Conservation (phyloP, 305 asterid genomes). For the Fraxinus xanthoxyloides region DNA sequence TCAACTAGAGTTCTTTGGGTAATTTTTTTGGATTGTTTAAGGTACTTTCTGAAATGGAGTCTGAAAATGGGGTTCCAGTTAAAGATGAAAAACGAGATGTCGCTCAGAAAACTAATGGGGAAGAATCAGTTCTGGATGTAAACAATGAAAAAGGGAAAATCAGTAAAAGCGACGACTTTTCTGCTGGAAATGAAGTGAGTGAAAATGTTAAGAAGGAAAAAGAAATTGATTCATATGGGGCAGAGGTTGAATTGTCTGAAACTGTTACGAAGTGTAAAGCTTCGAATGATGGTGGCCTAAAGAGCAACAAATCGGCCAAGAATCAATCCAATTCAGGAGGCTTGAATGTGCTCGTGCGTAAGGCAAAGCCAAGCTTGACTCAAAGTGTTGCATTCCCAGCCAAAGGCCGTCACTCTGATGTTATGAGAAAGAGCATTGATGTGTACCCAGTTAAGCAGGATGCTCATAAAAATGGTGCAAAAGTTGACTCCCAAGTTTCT, state of each 20-base stretch:
- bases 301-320: constrained; percentile 36
- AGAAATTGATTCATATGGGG: constrained; percentile 27
- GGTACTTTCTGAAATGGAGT: constrained; percentile 46
- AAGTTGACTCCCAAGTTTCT: constrained; percentile 34
- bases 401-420: constrained; percentile 49
- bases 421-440: constrained; percentile 62
- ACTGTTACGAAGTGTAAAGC: constrained; percentile 28
- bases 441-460: constrained; percentile 40
- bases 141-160: constrained; percentile 41
- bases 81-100: constrained; percentile 57
- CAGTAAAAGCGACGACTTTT: constrained; percentile 22
- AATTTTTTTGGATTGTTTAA: constrained; percentile 3
- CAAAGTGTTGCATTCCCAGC: constrained; percentile 72
- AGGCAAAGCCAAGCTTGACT: constrained; percentile 40
- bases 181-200: constrained; percentile 22
- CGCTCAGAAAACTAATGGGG: constrained; percentile 32
- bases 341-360: constrained; percentile 48
- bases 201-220: constrained; percentile 35
- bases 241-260: constrained; percentile 28
- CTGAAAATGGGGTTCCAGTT: constrained; percentile 50
- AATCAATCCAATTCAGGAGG: constrained; percentile 42
- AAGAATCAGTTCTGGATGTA: constrained; percentile 41
- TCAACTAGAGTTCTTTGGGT: neutral
- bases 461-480: constrained; percentile 38
- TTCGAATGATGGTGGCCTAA: constrained; percentile 27